phyloP scores from a whole-genome alignment of 2,329 filamentous ascomycete species.

The Cylindrodendrum hubeiense region DNA sequence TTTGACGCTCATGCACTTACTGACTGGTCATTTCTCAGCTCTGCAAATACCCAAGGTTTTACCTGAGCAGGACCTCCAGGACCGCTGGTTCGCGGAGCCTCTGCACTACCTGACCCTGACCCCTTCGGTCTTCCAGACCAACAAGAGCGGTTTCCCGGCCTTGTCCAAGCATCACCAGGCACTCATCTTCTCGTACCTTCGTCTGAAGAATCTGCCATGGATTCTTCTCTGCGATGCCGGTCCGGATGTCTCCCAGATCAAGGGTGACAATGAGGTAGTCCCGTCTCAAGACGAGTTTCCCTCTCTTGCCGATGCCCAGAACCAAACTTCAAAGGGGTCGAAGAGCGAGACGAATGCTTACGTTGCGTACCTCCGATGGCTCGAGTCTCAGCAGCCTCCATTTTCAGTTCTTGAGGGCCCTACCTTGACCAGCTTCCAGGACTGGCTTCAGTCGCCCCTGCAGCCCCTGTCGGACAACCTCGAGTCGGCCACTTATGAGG shows the following conservation, averaged over 20 bases:
- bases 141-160: constrained; percentile 72
- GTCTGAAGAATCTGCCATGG: constrained; percentile 72
- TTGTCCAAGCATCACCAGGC: constrained; percentile 72
- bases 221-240: constrained; percentile 73
- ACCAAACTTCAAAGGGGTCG: constrained; percentile 35
- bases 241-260: constrained; percentile 55
- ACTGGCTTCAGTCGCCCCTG: constrained; percentile 94
- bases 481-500: constrained; percentile 97
- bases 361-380: constrained; percentile 84
- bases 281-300: constrained; percentile 71
- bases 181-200: constrained; percentile 73
- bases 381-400: constrained; percentile 84
- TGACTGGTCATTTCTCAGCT: constrained; percentile 51
- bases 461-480: constrained; percentile 97
- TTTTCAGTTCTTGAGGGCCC: constrained; percentile 63
- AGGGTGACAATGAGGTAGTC: constrained; percentile 43
- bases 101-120: constrained; percentile 71
- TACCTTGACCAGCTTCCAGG: constrained; percentile 76
- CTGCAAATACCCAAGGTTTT: constrained; percentile 69
- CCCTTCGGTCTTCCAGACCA: constrained; percentile 67
- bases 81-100: constrained; percentile 78
- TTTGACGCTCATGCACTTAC: neutral
- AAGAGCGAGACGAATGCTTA: constrained; percentile 59
- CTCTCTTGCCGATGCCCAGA: constrained; percentile 75
- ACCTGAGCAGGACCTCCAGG: constrained; percentile 71